Base-by-base conservation (phyloP, 139 green algal species). In the Astrephomene gubernaculifera region DNA sequence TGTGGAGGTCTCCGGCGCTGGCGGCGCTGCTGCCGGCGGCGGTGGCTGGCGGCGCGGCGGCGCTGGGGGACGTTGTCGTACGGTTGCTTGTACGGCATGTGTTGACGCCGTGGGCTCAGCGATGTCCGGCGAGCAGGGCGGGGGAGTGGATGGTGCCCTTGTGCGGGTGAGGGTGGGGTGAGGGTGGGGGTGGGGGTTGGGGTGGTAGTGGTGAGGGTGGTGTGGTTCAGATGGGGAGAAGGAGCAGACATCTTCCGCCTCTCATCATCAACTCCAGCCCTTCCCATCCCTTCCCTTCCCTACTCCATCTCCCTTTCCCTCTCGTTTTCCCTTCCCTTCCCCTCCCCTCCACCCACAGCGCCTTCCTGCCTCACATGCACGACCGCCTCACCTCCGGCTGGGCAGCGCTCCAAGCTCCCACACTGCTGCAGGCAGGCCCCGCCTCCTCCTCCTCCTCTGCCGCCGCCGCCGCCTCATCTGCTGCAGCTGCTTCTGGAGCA, bases 51-150 rank as follows among this genome's bases (percentile, higher is more conserved):
- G 68, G 44, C 53, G 69, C 38, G 76, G 2, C 69, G 22, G 8
- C 24, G 6, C 81, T 70, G 68, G 52, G 64, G 2, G 41, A 71
- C 35, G 14, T 33, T 31, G 22, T 60, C 31, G 57, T 81, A 52
- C 86, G 90, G 53, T 86, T 97, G 43, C 84, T 96, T 41, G 38
- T 95, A 27, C 89, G 95, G 8, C 94, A 97, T 76, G 86, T 95
- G 12, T 35, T 93, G 3, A 88, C 88, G 4, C 88, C 92, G 19
- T 89, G 94, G 60, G 63, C 92, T 27, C 73, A 84, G 38, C 72
- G 75, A 81, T 94, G 91, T 75, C 90, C 93, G 2, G 39, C 73
- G 0, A 38, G 27, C 29, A 60, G 82, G 17, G 71, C 87, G 52
- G 71, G 43, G 2, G 44, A 49, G 9, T 94, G 91, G 91, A 53